phyloP scores from a whole-genome alignment of 2,329 filamentous ascomycete genomes.

The Neonectria faginata region DNA sequence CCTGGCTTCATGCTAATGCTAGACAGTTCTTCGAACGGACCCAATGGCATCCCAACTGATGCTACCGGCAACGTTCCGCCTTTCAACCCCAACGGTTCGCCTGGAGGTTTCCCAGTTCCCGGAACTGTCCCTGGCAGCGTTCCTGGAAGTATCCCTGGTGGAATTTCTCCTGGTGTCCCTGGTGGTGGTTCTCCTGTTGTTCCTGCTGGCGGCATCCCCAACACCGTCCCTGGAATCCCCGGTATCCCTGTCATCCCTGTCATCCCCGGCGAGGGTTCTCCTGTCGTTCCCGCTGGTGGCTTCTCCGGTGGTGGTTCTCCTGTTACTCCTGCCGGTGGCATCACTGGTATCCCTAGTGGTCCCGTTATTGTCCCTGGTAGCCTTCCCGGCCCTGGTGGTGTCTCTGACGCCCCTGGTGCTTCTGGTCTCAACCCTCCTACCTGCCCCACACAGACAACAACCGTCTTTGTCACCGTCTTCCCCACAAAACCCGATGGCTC shows the following conservation, averaged over 20 bases:
- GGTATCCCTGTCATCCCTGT: conserved; percentile 22
- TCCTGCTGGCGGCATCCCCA: conserved; percentile 22
- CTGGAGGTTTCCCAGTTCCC: conserved; percentile 31
- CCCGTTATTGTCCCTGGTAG: conserved; percentile 15
- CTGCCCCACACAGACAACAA: conserved; percentile 56
- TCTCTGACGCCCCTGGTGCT: conserved; percentile 33
- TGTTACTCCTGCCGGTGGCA: conserved; percentile 12
- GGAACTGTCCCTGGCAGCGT: conserved; percentile 34
- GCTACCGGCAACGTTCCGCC: conserved; percentile 29
- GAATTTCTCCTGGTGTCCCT: conserved; percentile 6
- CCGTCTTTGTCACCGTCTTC: conserved; percentile 62
- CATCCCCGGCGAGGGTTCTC: conserved; percentile 5
- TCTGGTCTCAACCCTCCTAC: conserved; percentile 43
- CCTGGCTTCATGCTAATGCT: conserved; percentile 23
- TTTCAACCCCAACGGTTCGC: conserved; percentile 30
- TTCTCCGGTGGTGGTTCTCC: conserved; percentile 23
- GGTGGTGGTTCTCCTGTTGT: conserved; percentile 7
- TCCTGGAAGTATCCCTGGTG: conserved; percentile 22
- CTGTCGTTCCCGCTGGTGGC: conserved; percentile 10
- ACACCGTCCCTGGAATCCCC: conserved; percentile 10
- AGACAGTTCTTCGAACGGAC: conserved; percentile 31
- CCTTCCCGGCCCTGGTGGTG: conserved; percentile 16
- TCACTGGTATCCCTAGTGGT: conserved; percentile 7
- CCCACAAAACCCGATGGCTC: conserved; percentile 47
- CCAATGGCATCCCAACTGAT: conserved; percentile 24